phyloP scores from a whole-genome alignment of 495 filamentous ascomycete genomes.

The Xylaria palmicola region DNA sequence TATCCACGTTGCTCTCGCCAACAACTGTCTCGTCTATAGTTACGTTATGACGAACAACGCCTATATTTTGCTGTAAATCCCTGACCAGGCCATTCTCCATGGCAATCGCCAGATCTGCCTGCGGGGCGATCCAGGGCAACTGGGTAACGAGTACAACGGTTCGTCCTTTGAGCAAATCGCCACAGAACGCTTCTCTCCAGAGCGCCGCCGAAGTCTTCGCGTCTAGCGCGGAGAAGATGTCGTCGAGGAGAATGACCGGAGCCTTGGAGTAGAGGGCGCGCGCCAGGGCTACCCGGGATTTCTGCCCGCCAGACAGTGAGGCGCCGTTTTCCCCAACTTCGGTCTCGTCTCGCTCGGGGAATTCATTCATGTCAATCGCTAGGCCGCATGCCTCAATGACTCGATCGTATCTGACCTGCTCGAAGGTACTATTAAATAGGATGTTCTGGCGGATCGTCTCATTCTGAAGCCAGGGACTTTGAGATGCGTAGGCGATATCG shows the following conservation, averaged over 20 bases:
- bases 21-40: constrained; percentile 16
- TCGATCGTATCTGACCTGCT: constrained; percentile 50
- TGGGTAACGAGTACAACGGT: constrained; percentile 42
- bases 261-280: constrained; percentile 68
- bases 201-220: constrained; percentile 49
- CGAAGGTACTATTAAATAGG: constrained; percentile 51
- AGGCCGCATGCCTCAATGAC: constrained; percentile 66
- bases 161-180: constrained; percentile 43
- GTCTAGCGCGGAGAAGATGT: constrained; percentile 65
- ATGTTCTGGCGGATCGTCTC: constrained; percentile 58
- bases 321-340: constrained; percentile 68
- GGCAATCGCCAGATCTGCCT: constrained; percentile 43
- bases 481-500: constrained; percentile 54
- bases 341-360: constrained; percentile 50
- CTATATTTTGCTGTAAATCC: constrained; percentile 35
- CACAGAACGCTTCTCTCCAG: constrained; percentile 52
- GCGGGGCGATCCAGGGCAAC: constrained; percentile 44
- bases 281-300: constrained; percentile 67
- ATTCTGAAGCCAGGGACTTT: constrained; percentile 58
- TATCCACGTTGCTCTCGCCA: constrained; percentile 24
- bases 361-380: constrained; percentile 54
- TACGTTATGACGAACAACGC: constrained; percentile 34
- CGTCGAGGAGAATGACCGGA: constrained; percentile 63
- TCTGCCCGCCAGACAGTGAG: constrained; percentile 68
- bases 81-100: constrained; percentile 43